These are phyloP conservation scores for Fusarium torreyae DNA, from an alignment of 2,329 filamentous ascomycete genomes.

Conservation along the genomic window DNA sequence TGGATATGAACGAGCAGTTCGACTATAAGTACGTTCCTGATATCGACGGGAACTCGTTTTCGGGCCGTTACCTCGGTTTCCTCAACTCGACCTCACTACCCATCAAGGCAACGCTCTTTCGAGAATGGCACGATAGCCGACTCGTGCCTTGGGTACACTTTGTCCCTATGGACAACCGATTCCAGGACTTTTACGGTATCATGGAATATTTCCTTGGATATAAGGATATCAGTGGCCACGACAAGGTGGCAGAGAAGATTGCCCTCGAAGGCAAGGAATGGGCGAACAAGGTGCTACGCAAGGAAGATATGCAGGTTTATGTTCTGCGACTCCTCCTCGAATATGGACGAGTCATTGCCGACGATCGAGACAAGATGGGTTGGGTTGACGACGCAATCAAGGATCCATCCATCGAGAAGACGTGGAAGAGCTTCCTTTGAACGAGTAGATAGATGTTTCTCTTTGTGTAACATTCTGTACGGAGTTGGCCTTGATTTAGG, in stretches of 20 bases:
- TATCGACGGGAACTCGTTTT: slow-evolving; percentile 82
- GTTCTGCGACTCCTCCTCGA: slow-evolving; percentile 75
- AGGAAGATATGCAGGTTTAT: slow-evolving; percentile 83
- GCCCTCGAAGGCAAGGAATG: slow-evolving; percentile 76
- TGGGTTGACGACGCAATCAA: slow-evolving; percentile 67
- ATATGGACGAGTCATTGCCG: slow-evolving; percentile 71
- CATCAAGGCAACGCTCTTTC: slow-evolving; percentile 83
- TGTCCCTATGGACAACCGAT: slow-evolving; percentile 83
- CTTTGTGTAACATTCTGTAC: slow-evolving; percentile 22
- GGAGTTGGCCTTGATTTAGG: slow-evolving; percentile 42
- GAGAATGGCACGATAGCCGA: slow-evolving; percentile 85
- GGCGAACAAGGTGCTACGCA: slow-evolving; percentile 77
- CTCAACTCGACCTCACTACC: slow-evolving; percentile 78
- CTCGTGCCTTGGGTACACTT: slow-evolving; percentile 86
- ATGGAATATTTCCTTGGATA: slow-evolving; percentile 82
- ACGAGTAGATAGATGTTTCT: not conserved
- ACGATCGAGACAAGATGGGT: slow-evolving; percentile 67
- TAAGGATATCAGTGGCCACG: slow-evolving; percentile 62
- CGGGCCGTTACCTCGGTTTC: slow-evolving; percentile 78
- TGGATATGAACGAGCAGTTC: slow-evolving; percentile 69
- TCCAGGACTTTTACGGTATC: slow-evolving; percentile 79
- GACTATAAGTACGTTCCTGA: slow-evolving; percentile 79
- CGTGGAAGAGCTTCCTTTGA: slow-evolving; percentile 51
- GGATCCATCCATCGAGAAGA: slow-evolving; percentile 53
- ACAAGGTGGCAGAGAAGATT: slow-evolving; percentile 74